Evolutionary conservation across 345 rosid species (phyloP).

Genomic region (Erysimum cheiranthoides): DNA sequence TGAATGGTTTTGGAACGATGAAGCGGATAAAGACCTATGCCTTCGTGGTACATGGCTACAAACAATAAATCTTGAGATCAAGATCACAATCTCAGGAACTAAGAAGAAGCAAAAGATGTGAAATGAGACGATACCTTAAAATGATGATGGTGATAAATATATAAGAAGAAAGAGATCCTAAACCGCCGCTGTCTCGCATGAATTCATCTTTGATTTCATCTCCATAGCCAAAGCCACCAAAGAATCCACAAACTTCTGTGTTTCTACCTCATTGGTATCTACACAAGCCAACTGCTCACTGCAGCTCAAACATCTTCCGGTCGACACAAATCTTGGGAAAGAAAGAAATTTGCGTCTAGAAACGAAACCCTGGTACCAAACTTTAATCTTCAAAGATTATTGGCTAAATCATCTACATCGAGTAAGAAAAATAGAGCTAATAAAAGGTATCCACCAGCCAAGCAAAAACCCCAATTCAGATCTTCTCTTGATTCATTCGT

Average conservation of each 20-base stretch:
- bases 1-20: slow-evolving; percentile 81
- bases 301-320: slow-evolving; percentile 71
- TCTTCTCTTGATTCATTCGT: too few relatives aligned
- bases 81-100: background rate
- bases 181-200: slow-evolving; percentile 41
- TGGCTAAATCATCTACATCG: too few relatives aligned
- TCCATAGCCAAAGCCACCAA: slow-evolving; percentile 77
- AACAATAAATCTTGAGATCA: slow-evolving; percentile 12
- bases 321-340: too few relatives aligned
- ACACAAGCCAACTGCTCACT: slow-evolving; percentile 68
- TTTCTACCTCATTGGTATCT: slow-evolving; percentile 72
- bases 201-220: slow-evolving; percentile 69
- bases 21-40: slow-evolving; percentile 59
- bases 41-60: slow-evolving; percentile 17
- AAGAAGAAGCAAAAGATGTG: background rate
- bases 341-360: too few relatives aligned
- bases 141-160: background rate
- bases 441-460: too few relatives aligned
- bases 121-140: background rate
- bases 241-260: slow-evolving; percentile 66
- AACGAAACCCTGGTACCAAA: too few relatives aligned
- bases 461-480: too few relatives aligned
- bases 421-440: too few relatives aligned
- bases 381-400: too few relatives aligned
- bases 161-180: background rate